Evolutionary conservation across 805 yeast genomes (phyloP), one percentile per base, ranked within the genome.

Genomic region (Groenewaldozyma salmanticensis): DNA sequence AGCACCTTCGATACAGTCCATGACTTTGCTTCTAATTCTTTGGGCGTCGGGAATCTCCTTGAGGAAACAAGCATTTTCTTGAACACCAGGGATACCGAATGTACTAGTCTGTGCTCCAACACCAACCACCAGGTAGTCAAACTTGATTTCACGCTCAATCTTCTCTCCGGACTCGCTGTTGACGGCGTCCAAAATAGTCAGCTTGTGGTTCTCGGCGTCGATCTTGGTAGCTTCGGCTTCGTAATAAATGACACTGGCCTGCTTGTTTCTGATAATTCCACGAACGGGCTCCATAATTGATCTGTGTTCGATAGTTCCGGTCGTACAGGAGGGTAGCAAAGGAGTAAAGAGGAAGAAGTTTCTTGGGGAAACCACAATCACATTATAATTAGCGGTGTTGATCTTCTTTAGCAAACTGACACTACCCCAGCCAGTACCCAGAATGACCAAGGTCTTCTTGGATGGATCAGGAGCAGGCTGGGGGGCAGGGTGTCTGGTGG

Each of bases 71-170:
- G 95, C 92, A 62, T 85, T 68, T 64, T 88, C 94, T 47, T 55
- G 53, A 46, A 88, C 95, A 63, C 97, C 96, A 38, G 95, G 94
- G 50, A 84, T 88, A 57, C 95, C 95, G 54, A 87, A 90, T 38
- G 96, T 88, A 47, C 90, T 82, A 53, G 92, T 92, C 62, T 82
- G 83, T 42, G 96, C 95, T 61, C 97, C 97, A 44, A 90, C 95
- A 46, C 95, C 95, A 46, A 86, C 72, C 35, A 88, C 92, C 51
- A 88, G 71, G 63, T 84, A 83, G 60, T 88, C 97, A 58, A 83
- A 88, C 47, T 70, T 53, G 61, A 81, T 47, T 72, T 72, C 52
- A 45, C 65, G 67, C 32, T 40, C 44, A 31, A 66, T 66, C 42
- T 67, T 63, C 39, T 62, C 62, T 35, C 62, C 59, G 39, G 66